Base-by-base conservation (phyloP, 257 asterid species). In the Nicotiana tomentosiformis region DNA sequence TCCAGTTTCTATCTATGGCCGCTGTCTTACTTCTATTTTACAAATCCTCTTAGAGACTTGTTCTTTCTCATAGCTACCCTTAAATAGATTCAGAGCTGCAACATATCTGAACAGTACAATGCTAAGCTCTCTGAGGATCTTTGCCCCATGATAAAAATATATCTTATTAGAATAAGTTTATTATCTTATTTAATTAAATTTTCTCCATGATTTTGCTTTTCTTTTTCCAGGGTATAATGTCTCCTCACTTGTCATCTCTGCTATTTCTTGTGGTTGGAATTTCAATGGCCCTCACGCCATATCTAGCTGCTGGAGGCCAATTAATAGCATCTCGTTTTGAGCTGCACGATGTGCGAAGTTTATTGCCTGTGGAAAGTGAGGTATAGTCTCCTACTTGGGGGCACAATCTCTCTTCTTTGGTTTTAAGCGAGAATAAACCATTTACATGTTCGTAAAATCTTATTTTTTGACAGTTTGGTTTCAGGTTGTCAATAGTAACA, bases 221-320 rank as follows among this genome's bases (percentile, higher is more conserved):
- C 26, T 53, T 82, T 84, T 65, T 80, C 87, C 92, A 96, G 99
- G 99, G 99, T 83, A 96, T 96, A 86, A 92, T 96, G 98, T 88
- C 98, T 88, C 51, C 98, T 46, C 93, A 90, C 82, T 87, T 93
- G 88, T 94, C 99, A 11, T 96, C 99, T 33, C 88, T 96, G 88
- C 89, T 96, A 82, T 96, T 94, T 90, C 99, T 96, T 39, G 98
- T 96, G 84, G 99, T 96, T 66, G 99, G 99, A 62, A 85, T 96
- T 85, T 96, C 99, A 61, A 96, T 96, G 99, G 99, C 99, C 66
- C 86, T 96, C 82, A 96, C 99, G 65, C 99, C 99, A 51, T 96
- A 91, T 90, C 86, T 96, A 88, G 99, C 99, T 78, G 99, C 99
- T 83, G 99, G 98, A 85, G 99, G 99, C 86, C 99, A 96, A 86